A percentile compares a stretch with the other conserved stretches of the same genome.
Evolutionary conservation across 1,139 yeast genomes (phyloP).

Genomic region (Dujonia santamariae): DNA sequence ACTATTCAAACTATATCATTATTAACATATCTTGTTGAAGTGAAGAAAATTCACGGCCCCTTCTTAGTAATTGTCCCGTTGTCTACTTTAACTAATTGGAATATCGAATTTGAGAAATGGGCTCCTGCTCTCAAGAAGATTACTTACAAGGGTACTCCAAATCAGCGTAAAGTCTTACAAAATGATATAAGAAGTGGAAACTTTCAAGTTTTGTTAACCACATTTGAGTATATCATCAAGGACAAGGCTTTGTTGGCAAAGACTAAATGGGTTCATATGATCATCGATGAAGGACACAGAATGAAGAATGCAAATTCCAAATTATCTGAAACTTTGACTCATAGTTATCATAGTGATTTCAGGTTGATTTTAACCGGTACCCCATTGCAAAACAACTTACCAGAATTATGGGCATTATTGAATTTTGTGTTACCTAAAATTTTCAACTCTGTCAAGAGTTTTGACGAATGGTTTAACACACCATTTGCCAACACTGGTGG

Average conservation of each 20-base stretch:
- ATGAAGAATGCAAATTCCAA: conserved; percentile 80
- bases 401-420: conserved; percentile 81
- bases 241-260: conserved; percentile 68
- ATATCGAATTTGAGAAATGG: conserved; percentile 82
- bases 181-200: conserved; percentile 61
- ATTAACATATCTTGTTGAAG: conserved; percentile 70
- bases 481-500: conserved; percentile 83
- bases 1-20: conserved; percentile 83
- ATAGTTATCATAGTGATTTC: conserved; percentile 68
- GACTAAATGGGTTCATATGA: conserved; percentile 80
- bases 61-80: conserved; percentile 80
- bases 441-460: conserved; percentile 80
- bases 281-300: conserved; percentile 88
- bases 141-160: conserved; percentile 74
- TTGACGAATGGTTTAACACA: conserved; percentile 85
- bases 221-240: conserved; percentile 75
- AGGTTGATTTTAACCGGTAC: conserved; percentile 85
- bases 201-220: conserved; percentile 74
- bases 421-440: conserved; percentile 78
- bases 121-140: conserved; percentile 70
- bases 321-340: conserved; percentile 68
- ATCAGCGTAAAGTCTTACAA: conserved; percentile 63
- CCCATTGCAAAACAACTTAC: conserved; percentile 79
- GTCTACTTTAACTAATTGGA: conserved; percentile 85
- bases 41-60: conserved; percentile 63